Evolutionary conservation across 192 early-diverging fungal genomes (phyloP).

Genomic region (Obelidium mucronatum): DNA sequence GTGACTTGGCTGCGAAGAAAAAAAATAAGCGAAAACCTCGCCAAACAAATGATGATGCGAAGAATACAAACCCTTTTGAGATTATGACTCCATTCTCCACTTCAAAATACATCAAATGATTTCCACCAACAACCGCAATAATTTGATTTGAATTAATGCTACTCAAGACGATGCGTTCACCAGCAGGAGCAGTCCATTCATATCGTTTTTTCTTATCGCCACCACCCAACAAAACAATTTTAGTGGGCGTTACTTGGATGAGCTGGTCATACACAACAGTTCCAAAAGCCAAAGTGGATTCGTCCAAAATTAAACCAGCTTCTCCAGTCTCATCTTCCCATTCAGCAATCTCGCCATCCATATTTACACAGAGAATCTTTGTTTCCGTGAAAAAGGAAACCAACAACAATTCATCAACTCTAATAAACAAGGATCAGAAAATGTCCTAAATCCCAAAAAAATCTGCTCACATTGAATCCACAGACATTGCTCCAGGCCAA

Average conservation of each 20-base stretch:
- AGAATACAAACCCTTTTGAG: constrained; percentile 50
- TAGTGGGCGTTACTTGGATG: constrained; percentile 70
- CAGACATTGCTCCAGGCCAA: constrained; percentile 70
- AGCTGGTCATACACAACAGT: constrained; percentile 55
- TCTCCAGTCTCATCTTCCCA: constrained; percentile 21
- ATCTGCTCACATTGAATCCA: constrained; percentile 53
- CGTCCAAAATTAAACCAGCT: constrained; percentile 30
- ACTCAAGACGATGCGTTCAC: constrained; percentile 62
- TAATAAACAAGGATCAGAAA: too few relatives aligned
- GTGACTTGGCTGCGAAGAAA: constrained; percentile 41
- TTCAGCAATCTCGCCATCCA: constrained; percentile 59
- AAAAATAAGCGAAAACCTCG: neutral
- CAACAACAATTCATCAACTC: constrained; percentile 59
- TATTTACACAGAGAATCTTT: constrained; percentile 56
- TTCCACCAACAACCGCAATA: constrained; percentile 62
- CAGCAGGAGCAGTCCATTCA: constrained; percentile 59
- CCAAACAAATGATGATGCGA: too few relatives aligned
- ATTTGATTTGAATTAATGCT: constrained; percentile 61
- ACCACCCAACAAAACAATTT: constrained; percentile 20
- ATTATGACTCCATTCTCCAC: constrained; percentile 48
- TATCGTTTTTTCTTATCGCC: constrained; percentile 45
- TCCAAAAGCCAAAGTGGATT: constrained; percentile 52
- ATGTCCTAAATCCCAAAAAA: constrained; percentile 8
- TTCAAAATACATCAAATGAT: constrained; percentile 65
- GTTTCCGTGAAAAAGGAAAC: constrained; percentile 74